These are phyloP conservation scores for Cladosporium phlei DNA, from an alignment of 2,329 filamentous ascomycete species.

Conservation along the genomic window DNA sequence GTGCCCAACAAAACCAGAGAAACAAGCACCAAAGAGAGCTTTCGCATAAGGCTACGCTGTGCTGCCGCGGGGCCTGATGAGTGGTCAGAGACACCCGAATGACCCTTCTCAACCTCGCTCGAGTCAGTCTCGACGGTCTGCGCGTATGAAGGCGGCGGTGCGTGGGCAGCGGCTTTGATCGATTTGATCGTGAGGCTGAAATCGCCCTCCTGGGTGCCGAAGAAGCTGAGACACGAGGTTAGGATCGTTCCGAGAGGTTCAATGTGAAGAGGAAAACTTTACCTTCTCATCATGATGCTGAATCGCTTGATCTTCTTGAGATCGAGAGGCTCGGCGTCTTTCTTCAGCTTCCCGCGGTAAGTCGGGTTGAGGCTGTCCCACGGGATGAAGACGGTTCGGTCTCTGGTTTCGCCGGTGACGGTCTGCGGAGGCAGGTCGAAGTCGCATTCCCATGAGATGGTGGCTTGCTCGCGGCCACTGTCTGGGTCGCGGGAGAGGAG, in stretches of 20 bases:
- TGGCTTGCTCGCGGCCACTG: conserved; percentile 66
- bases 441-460: conserved; percentile 69
- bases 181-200: conserved; percentile 57
- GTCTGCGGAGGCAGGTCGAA: conserved; percentile 45
- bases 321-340: conserved; percentile 58
- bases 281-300: conserved; percentile 80
- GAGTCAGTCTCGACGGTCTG: background rate
- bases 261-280: no score
- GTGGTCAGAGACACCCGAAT: no score
- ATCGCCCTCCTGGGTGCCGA: conserved; percentile 65
- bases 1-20: no score
- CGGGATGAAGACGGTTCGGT: conserved; percentile 48
- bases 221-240: conserved; percentile 58
- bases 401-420: conserved; percentile 21
- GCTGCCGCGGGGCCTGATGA: no score
- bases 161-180: conserved; percentile 44
- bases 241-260: no score
- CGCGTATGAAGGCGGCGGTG: conserved; percentile 16
- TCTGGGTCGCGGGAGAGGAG: conserved; percentile 52
- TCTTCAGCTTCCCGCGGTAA: conserved; percentile 64
- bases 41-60: no score
- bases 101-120: background rate
- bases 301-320: conserved; percentile 59
- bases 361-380: conserved; percentile 66
- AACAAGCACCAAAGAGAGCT: no score